Evolutionary conservation across 139 green algal genomes (phyloP), one percentile per base, ranked within the genome.

Genomic region (Asterochloris sp.): DNA sequence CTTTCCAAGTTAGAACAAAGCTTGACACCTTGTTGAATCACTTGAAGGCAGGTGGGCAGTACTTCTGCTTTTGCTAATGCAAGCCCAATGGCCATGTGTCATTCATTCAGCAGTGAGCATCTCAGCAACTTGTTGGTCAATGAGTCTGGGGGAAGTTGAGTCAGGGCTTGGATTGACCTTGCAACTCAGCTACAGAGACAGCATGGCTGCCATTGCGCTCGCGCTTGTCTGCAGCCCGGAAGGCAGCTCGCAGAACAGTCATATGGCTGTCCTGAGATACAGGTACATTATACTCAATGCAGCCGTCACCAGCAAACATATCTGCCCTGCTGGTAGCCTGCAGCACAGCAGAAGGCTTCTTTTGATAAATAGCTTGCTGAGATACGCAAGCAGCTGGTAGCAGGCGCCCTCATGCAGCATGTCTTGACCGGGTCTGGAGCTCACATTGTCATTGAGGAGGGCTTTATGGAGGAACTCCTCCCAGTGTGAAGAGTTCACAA

Each of bases 401-500:
- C 66, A 13, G 63, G 10, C 21, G 23, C 54, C 14, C 16, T 29
- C 61, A 1, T 54, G n/a, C 24, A 29, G n/a, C 1, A 1, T 38
- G 69, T 1, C 9, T 10, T 15, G n/a, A 76, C 21, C 1, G 38
- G 62, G 29, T 79, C 29, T 79, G 15, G 4, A 8, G 29, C 16
- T 79, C 38, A 86, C 84, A 26, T 82, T 60, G 47, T 85, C 78
- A 64, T 88, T 89, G 81, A 89, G 86, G 29, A 79, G 29, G 11
- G 74, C 68, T 62, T 88, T 85, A 73, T 69, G 68, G 12, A 75
- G 63, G 78, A 91, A 91, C 54, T 85, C 67, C 27, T 29, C 60
- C 62, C 78, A 89, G 1, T 78, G 73, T 19, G 12, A 12, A 10
- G 87, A 81, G 71, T 91, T 89, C 38, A 84, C 85, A 76, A 91